Evolutionary conservation across 2,329 filamentous ascomycete species (phyloP).

Genomic region (Fusarium illudens): DNA sequence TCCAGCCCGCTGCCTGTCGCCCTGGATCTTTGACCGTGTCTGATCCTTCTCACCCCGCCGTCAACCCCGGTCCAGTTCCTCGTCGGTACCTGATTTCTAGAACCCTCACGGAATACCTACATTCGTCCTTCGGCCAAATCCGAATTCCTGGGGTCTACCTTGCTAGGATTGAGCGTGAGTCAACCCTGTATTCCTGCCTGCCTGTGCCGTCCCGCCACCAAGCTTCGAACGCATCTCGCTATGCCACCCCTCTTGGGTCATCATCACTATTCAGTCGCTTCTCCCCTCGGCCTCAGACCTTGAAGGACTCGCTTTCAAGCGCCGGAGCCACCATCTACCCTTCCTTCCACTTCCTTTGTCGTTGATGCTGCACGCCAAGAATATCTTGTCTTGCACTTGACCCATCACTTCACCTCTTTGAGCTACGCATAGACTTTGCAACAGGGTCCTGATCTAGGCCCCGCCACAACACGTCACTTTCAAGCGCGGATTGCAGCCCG

Average conservation of each 20-base stretch:
- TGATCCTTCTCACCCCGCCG: neutral
- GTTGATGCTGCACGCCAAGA: neutral
- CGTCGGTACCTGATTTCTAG: slow-evolving; percentile 11
- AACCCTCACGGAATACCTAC: slow-evolving; percentile 21
- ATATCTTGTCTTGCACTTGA: slow-evolving; percentile 4
- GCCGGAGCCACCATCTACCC: neutral
- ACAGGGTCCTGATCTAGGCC: slow-evolving; percentile 35
- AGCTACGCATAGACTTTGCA: slow-evolving; percentile 22
- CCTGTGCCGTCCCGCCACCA: slow-evolving; percentile 3
- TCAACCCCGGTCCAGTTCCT: slow-evolving; percentile 11
- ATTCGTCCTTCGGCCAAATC: slow-evolving; percentile 22
- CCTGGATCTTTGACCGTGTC: too few species aligned
- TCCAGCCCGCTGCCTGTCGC: too few species aligned
- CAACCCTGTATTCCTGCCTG: slow-evolving; percentile 16
- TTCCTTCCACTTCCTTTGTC: neutral
- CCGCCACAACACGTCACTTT: slow-evolving; percentile 43
- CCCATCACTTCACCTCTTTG: slow-evolving; percentile 12
- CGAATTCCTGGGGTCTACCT: slow-evolving; percentile 16
- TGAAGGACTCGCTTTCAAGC: neutral
- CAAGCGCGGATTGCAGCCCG: slow-evolving; percentile 40
- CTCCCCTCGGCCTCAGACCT: neutral
- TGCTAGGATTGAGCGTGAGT: slow-evolving; percentile 33
- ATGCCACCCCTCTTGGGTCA: neutral
- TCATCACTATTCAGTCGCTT: neutral
- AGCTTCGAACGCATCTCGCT: slow-evolving; percentile 2